These are phyloP conservation scores for Salix purpurea DNA, from an alignment of 345 rosid genomes.

Conservation along the genomic window DNA sequence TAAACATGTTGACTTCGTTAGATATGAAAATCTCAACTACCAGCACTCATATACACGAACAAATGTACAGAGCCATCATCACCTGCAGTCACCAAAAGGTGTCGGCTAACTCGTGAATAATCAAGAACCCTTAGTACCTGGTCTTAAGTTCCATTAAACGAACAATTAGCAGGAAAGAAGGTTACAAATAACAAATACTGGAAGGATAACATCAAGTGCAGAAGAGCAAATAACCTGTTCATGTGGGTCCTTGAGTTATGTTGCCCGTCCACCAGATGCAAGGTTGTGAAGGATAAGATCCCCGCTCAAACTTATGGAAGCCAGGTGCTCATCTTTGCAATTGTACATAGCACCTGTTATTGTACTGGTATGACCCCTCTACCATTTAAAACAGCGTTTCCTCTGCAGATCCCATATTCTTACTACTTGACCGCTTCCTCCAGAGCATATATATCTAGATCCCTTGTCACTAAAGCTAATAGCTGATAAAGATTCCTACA, in stretches of 20 bases:
- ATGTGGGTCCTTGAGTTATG: conserved; percentile 92
- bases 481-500: conserved; percentile 79
- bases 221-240: conserved; percentile 71
- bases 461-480: conserved; percentile 86
- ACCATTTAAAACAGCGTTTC: conserved; percentile 85
- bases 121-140: conserved; percentile 98
- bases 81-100: conserved; percentile 91
- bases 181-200: conserved; percentile 16
- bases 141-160: conserved; percentile 52
- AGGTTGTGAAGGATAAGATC: conserved; percentile 94
- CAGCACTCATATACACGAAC: conserved; percentile 13
- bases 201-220: conserved; percentile 7
- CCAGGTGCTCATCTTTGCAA: conserved; percentile 96
- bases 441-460: conserved; percentile 89
- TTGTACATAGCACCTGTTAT: conserved; percentile 91
- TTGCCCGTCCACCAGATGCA: conserved; percentile 80
- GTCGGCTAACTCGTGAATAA: conserved; percentile 84
- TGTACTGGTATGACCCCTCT: conserved; percentile 81
- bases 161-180: conserved; percentile 38
- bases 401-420: conserved; percentile 98
- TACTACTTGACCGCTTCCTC: conserved; percentile 85
- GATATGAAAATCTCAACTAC: not conserved
- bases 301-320: conserved; percentile 82
- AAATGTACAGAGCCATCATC: conserved; percentile 95
- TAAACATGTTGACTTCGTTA: not conserved